Evolutionary conservation across 2,329 filamentous ascomycete species (phyloP).

Genomic region (Penicillium sp.): DNA sequence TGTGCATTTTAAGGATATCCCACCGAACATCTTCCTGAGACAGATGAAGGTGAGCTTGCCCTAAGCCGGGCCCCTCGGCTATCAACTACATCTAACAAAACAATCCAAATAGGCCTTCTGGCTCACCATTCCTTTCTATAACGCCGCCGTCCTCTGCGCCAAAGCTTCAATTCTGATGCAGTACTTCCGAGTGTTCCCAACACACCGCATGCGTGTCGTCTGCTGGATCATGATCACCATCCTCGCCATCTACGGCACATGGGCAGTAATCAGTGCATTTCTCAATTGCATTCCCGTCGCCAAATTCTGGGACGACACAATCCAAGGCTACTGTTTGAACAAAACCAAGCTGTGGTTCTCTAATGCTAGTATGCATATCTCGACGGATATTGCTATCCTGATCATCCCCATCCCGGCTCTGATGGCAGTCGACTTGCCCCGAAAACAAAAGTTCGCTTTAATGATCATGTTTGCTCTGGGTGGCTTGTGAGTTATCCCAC

Average conservation of each 20-base stretch:
- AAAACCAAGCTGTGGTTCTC: constrained; percentile 46
- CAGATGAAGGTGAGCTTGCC: constrained; percentile 35
- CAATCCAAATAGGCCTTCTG: constrained; percentile 34
- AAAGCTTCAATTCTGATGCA: constrained; percentile 52
- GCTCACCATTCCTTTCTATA: constrained; percentile 42
- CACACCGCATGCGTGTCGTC: constrained; percentile 34
- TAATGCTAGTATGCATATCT: constrained; percentile 47
- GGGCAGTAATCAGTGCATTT: constrained; percentile 39
- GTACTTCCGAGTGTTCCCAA: constrained; percentile 49
- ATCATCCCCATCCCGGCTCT: constrained; percentile 49
- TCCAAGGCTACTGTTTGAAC: constrained; percentile 39
- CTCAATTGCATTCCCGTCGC: constrained; percentile 39
- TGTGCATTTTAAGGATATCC: constrained; percentile 35
- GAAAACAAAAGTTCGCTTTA: constrained; percentile 44
- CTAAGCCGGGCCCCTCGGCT: not conserved
- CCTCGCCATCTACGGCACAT: constrained; percentile 37
- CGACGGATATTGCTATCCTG: constrained; percentile 46
- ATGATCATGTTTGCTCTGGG: constrained; percentile 45
- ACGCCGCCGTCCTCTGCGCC: constrained; percentile 40
- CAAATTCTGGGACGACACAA: constrained; percentile 35
- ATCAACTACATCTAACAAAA: not conserved
- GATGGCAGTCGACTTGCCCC: constrained; percentile 41
- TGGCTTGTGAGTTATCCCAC: constrained; percentile 34
- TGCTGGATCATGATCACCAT: constrained; percentile 41
- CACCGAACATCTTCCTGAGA: constrained; percentile 27